Evolutionary conservation across 2,329 filamentous ascomycete genomes (phyloP).

Genomic region (Neodidymelliopsis sp.): DNA sequence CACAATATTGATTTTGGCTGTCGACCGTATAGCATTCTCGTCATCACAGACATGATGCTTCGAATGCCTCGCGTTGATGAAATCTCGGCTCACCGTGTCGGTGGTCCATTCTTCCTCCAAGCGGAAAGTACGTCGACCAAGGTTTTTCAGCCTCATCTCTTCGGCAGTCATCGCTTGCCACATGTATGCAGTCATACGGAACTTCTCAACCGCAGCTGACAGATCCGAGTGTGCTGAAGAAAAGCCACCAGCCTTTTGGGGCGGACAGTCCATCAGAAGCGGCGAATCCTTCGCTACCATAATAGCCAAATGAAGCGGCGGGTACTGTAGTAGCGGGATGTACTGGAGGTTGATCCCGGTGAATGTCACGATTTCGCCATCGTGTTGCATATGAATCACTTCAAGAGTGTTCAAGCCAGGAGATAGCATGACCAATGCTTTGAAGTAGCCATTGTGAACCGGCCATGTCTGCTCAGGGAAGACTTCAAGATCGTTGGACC

Average conservation of each 20-base stretch:
- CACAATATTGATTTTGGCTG: constrained; percentile 39
- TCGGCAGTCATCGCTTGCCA: constrained; percentile 48
- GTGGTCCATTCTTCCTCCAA: constrained; percentile 42
- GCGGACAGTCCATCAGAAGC: constrained; percentile 41
- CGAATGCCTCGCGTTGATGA: constrained; percentile 22
- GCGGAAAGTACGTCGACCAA: constrained; percentile 38
- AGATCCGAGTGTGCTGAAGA: constrained; percentile 38
- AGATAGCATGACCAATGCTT: constrained; percentile 42
- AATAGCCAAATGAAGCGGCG: constrained; percentile 44
- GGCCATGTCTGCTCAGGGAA: constrained; percentile 46
- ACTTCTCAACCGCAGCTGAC: constrained; percentile 41
- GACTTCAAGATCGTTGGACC: constrained; percentile 26
- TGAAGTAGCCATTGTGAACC: constrained; percentile 40
- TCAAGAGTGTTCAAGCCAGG: constrained; percentile 33
- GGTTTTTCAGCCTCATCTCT: constrained; percentile 35
- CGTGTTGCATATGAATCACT: constrained; percentile 31
- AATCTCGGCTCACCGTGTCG: constrained; percentile 35
- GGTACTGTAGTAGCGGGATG: constrained; percentile 39
- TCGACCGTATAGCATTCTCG: constrained; percentile 32
- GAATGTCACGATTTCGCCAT: constrained; percentile 19
- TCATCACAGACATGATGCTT: constrained; percentile 12
- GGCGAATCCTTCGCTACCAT: constrained; percentile 45
- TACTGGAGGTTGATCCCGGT: constrained; percentile 32
- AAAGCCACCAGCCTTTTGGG: constrained; percentile 32
- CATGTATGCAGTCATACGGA: constrained; percentile 47